Evolutionary conservation across 192 early-diverging fungal genomes (phyloP).

Genomic region (Entomortierella beljakovae): DNA sequence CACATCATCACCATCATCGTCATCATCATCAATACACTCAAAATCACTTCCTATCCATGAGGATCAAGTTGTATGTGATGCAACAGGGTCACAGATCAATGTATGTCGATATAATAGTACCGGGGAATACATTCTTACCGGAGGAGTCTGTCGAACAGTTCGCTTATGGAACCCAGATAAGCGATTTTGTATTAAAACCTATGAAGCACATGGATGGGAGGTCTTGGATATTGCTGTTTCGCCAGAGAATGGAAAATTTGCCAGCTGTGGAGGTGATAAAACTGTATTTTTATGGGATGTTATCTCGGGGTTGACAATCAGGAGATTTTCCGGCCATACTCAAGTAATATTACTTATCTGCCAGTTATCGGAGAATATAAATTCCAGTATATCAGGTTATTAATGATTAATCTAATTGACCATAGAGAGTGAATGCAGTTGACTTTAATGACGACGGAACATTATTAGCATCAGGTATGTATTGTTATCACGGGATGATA

Average conservation of each 20-base stretch:
- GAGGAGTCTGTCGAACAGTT: slow-evolving; percentile 79
- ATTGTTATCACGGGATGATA: not conserved
- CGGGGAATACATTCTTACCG: slow-evolving; percentile 88
- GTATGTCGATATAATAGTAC: slow-evolving; percentile 69
- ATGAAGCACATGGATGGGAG: slow-evolving; percentile 88
- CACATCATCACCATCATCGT: slow-evolving; percentile 4
- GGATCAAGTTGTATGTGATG: slow-evolving; percentile 38
- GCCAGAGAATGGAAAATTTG: slow-evolving; percentile 73
- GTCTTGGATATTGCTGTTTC: slow-evolving; percentile 81
- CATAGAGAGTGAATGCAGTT: slow-evolving; percentile 83
- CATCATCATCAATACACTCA: not conserved
- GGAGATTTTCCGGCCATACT: slow-evolving; percentile 82
- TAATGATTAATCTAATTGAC: too few species aligned
- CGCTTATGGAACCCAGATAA: slow-evolving; percentile 76
- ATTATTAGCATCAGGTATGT: slow-evolving; percentile 84
- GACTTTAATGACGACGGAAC: slow-evolving; percentile 82
- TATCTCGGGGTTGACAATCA: slow-evolving; percentile 72
- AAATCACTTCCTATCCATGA: slow-evolving; percentile 22
- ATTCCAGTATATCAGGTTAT: too few species aligned
- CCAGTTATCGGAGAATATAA: too few species aligned
- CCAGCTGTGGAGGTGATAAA: slow-evolving; percentile 85
- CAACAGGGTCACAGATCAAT: slow-evolving; percentile 46
- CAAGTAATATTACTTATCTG: slow-evolving; percentile 66
- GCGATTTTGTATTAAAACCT: slow-evolving; percentile 79
- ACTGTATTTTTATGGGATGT: slow-evolving; percentile 92